Base-by-base conservation (phyloP, 805 yeast species). In the Lipomyces chichibuensis region DNA sequence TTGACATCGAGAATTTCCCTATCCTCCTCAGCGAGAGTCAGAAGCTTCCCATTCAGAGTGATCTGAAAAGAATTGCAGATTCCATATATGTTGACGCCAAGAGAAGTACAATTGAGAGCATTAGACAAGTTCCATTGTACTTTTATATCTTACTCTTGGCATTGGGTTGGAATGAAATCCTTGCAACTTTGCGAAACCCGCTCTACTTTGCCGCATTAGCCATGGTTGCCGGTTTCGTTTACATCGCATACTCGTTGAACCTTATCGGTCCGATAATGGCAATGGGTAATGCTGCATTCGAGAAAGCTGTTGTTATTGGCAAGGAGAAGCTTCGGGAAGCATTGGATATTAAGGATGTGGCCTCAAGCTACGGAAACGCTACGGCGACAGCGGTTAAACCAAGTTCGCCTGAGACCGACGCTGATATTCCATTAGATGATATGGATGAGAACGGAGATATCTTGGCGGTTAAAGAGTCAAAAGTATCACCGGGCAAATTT, bases 141-240 rank as follows among this genome's bases (percentile, higher is more conserved):
- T 86, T 95, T 65, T 92, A 91, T 79, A 79, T 86, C 11, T 75
- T 94, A 14, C 80, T 95, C 29, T 77, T 89, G 1, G 87, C 90
- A 2, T 81, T 95, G 27, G 99, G 99, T 9, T 95, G 97, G 97
- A 93, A 93, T 77, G 98, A 95, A 81, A 88, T 95, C 72, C 85
- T 92, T 89, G 89, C 95, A 9, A 85, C 95, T 20, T 75, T 95
- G 56, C 84, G 96, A 70, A 93, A 91, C 75, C 99, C 62, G 39
- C 74, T 94, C n/a, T 84, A 90, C 72, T 87, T 93, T 71, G 82
- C 90, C 5, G 54, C 77, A 52, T 76, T 92, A 59, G 73, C 85
- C 0, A 75, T 93, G 56, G 60, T 92, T 11, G 84, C 84, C 0
- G 91, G 90, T 0, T 89, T 85, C 0, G 75, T 84, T 0, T 91